Percentiles rank a stretch among this genome's conserved stretches.
These are phyloP conservation scores for Mimosa bimucronata DNA, from an alignment of 306 rosid genomes.

Conservation along the genomic window DNA sequence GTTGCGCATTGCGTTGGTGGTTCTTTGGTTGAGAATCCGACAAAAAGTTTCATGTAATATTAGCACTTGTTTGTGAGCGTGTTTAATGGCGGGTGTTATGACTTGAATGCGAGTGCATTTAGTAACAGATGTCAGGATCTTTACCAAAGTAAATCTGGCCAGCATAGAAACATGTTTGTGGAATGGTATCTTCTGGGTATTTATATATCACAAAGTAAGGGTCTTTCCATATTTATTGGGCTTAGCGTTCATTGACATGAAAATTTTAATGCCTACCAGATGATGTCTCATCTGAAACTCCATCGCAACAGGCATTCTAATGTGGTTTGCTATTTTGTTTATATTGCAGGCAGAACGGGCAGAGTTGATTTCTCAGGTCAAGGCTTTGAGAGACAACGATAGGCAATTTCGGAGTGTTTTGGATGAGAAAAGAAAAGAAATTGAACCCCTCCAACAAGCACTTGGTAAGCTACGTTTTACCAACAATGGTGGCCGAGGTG, in stretches of 20 bases:
- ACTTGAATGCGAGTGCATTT: neutral
- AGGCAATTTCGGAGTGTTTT: constrained; percentile 58
- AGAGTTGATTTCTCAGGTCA: constrained; percentile 68
- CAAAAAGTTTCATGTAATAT: neutral
- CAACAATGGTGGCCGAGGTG: constrained; percentile 62
- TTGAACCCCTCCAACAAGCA: constrained; percentile 80
- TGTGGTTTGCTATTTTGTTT: constrained; percentile 5
- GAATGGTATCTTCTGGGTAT: neutral
- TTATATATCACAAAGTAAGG: neutral
- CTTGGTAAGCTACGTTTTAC: constrained; percentile 74
- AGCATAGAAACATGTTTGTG: neutral
- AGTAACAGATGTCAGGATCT: neutral
- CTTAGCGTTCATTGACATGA: constrained; percentile 1
- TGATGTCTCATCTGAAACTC: neutral
- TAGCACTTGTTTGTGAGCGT: neutral
- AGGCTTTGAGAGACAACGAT: constrained; percentile 65
- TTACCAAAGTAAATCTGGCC: neutral
- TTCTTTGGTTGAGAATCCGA: constrained; percentile 6
- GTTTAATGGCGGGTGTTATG: neutral
- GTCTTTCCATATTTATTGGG: neutral
- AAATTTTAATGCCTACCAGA: neutral
- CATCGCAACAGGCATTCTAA: constrained; percentile 2
- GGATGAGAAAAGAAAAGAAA: constrained; percentile 83
- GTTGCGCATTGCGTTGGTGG: neutral
- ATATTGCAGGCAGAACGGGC: constrained; percentile 59